These are phyloP conservation scores for Sarocladiaceae sp. DNA, from an alignment of 2,329 filamentous ascomycete species.

Conservation along the genomic window DNA sequence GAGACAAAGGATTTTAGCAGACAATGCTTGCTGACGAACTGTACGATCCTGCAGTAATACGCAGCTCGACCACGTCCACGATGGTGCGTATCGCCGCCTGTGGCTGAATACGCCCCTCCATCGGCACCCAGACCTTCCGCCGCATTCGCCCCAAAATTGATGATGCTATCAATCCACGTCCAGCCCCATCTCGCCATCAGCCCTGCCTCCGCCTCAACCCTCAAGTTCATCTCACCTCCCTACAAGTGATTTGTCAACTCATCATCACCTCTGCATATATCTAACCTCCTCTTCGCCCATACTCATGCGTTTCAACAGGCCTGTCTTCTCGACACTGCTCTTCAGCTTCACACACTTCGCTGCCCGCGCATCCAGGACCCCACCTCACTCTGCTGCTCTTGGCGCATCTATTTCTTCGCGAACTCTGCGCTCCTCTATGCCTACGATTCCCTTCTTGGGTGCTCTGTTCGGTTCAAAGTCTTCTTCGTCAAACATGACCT, in stretches of 20 bases:
- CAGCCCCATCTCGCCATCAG: background rate
- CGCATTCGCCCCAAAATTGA: background rate
- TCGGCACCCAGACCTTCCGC: background rate
- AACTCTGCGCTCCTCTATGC: slow-evolving; percentile 50
- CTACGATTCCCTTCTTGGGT: slow-evolving; percentile 70
- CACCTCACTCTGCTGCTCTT: slow-evolving; percentile 16
- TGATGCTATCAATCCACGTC: slow-evolving; percentile 1
- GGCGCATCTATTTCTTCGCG: slow-evolving; percentile 20
- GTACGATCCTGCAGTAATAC: no score
- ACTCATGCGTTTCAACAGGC: slow-evolving; percentile 8
- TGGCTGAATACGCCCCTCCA: background rate
- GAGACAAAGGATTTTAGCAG: no score
- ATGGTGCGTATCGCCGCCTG: no score
- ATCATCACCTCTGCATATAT: background rate
- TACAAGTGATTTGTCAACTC: slow-evolving; percentile 2
- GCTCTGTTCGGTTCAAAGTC: slow-evolving; percentile 65
- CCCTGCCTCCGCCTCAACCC: background rate
- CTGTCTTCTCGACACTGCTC: slow-evolving; percentile 6
- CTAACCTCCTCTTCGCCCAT: background rate
- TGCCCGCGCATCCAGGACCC: slow-evolving; percentile 12
- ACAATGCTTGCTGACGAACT: no score
- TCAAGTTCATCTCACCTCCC: background rate
- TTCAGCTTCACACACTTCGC: slow-evolving; percentile 6
- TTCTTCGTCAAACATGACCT: slow-evolving; percentile 54
- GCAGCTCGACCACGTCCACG: no score